A percentile compares a stretch with the other conserved stretches of the same genome.
These are phyloP conservation scores for Dioscorea cayenensis DNA, from an alignment of 116 monocot species.

Conservation along the genomic window DNA sequence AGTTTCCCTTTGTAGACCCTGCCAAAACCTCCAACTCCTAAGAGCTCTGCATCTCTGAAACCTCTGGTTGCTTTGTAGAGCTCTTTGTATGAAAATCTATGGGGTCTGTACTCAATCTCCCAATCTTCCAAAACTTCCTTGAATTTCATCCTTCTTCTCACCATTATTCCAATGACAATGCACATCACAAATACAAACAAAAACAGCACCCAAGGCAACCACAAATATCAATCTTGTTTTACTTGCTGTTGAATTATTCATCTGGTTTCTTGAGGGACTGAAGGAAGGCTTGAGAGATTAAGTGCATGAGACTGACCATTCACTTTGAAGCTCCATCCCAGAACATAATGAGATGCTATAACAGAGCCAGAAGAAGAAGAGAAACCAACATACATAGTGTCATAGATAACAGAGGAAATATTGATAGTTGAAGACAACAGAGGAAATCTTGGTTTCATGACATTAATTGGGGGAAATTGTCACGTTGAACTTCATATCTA, in stretches of 20 bases:
- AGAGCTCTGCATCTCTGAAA: constrained; percentile 12
- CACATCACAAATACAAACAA: not conserved
- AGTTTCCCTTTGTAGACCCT: constrained; percentile 25
- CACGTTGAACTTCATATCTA: constrained; percentile 3
- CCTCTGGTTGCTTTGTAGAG: constrained; percentile 22
- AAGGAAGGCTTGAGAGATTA: constrained; percentile 3
- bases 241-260: not conserved
- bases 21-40: constrained; percentile 31
- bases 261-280: not conserved
- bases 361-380: not conserved
- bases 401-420: constrained; percentile 1
- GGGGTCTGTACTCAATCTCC: constrained; percentile 22
- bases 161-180: not conserved
- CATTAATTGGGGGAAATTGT: not conserved
- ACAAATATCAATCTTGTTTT: not conserved
- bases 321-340: constrained; percentile 16
- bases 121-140: constrained; percentile 25
- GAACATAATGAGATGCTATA: not conserved
- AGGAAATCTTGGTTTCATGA: not conserved
- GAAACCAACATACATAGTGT: constrained; percentile 12
- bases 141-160: constrained; percentile 6
- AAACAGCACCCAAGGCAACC: not conserved
- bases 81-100: constrained; percentile 19
- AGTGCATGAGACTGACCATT: constrained; percentile 4
- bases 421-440: constrained; percentile 4